Evolutionary conservation across 2,329 filamentous ascomycete genomes (phyloP).

Genomic region (Phaeosphaeria sp.): DNA sequence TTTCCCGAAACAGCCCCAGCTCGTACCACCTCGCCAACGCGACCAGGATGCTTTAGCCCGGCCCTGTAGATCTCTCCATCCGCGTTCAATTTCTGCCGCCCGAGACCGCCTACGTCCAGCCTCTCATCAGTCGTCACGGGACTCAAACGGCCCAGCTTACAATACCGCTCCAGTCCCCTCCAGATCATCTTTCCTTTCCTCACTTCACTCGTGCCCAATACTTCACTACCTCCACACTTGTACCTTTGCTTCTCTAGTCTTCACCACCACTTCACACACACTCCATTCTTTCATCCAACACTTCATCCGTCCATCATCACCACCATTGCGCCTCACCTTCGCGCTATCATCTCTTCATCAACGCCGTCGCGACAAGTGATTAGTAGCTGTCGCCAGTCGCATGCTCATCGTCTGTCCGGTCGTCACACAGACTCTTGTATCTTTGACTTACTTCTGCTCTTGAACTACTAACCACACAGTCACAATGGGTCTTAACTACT

Average conservation of each 20-base stretch:
- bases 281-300: slow-evolving; percentile 16
- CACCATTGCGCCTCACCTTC: slow-evolving; percentile 12
- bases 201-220: slow-evolving; percentile 40
- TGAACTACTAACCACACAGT: slow-evolving; percentile 51
- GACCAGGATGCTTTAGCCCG: slow-evolving; percentile 24
- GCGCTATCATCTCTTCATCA: slow-evolving; percentile 18
- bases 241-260: slow-evolving; percentile 12
- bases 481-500: slow-evolving; percentile 54
- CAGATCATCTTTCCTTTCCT: slow-evolving; percentile 43
- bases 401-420: slow-evolving; percentile 37
- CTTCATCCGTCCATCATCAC: slow-evolving; percentile 17
- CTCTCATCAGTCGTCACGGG: slow-evolving; percentile 48
- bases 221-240: slow-evolving; percentile 22
- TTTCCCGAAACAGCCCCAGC: slow-evolving; percentile 2
- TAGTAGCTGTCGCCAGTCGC: slow-evolving; percentile 27
- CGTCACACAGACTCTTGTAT: slow-evolving; percentile 42
- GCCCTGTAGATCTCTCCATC: slow-evolving; percentile 28
- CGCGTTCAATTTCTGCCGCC: too few species aligned
- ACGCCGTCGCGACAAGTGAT: slow-evolving; percentile 35
- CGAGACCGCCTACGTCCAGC: slow-evolving; percentile 36
- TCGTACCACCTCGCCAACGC: slow-evolving; percentile 11
- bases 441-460: slow-evolving; percentile 31
- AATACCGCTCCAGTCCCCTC: slow-evolving; percentile 43
- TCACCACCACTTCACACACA: slow-evolving; percentile 20
- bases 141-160: slow-evolving; percentile 40